Conservation (phyloP, 1,284 basidiomycete genomes). For the Schizopora paradoxa region DNA sequence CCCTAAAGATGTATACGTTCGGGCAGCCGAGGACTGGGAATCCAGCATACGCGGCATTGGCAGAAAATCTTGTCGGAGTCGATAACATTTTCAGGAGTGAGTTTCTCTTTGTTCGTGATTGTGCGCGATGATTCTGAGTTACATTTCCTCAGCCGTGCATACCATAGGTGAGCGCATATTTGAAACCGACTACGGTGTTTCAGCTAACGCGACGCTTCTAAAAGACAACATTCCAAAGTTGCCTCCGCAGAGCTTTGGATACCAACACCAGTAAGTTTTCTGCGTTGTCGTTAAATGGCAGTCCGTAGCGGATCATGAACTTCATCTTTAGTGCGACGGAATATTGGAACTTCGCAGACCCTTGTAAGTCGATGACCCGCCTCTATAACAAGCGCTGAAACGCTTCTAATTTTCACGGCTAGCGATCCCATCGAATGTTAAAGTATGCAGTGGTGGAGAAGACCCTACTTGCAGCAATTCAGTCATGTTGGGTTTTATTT, state of each 20-base stretch:
- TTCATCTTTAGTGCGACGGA: conserved; percentile 14
- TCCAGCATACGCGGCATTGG: conserved; percentile 35
- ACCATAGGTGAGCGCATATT: conserved; percentile 6
- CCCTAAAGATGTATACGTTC: conserved; percentile 40
- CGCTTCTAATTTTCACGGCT: background rate
- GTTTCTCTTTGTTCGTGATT: background rate
- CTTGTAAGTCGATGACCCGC: conserved; percentile 4
- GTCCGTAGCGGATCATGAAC: background rate
- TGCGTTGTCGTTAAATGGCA: background rate
- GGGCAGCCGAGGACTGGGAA: conserved; percentile 46
- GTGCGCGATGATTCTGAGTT: background rate
- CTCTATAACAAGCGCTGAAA: background rate
- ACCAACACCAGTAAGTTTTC: conserved; percentile 7
- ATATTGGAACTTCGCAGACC: conserved; percentile 18
- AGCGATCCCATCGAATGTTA: conserved; percentile 12
- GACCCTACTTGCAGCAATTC: conserved; percentile 19
- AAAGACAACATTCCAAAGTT: conserved; percentile 16
- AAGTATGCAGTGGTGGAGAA: conserved; percentile 15
- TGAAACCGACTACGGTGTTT: too few species aligned
- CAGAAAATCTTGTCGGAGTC: conserved; percentile 34
- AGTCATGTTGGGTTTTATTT: conserved; percentile 11
- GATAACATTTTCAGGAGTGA: conserved; percentile 30
- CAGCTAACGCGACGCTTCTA: background rate
- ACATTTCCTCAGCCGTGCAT: conserved; percentile 4
- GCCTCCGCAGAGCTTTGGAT: conserved; percentile 3